Evolutionary conservation across 306 rosid species (phyloP), one percentile per base, ranked within the genome.

Genomic region (Castanopsis chinensis): DNA sequence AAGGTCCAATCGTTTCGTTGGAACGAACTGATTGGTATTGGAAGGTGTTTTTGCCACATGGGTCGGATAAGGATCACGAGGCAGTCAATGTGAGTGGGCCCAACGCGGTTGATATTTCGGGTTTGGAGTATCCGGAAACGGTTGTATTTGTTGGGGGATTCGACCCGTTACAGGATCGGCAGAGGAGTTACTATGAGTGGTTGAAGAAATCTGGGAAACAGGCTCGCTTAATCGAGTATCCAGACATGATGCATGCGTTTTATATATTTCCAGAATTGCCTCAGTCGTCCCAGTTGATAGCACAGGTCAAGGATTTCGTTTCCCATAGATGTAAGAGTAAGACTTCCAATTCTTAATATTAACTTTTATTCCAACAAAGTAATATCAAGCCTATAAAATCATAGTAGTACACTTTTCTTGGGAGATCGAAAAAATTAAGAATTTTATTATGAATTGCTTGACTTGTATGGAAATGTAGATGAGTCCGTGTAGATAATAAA

Each of bases 121-220:
- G 85, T 35, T 0, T 88, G 79, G 85, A 87, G 30, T 94, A 65
- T 52, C 98, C 98, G 80, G 81, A 55, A 32, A 87, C 92, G 4
- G 17, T 91, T n/a, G 90, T 94, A 71, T 53, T 92, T 7, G 86
- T 88, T 2, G 90, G 78, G 1, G 98, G 97, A 9, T 85, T 84
- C 56, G 98, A 94, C 82, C 97, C 97, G 72, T 75, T 92, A 25
- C 89, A 79, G 68, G 98, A 94, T 75, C 78, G 97, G 90, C 93
- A 94, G 82, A 88, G 64, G 58, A 87, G 82, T 65, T 94, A 92
- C 30, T 86, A 12, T 17, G 72, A 86, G 52, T 92, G 98, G 97
- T 17, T 94, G 53, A 79, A 12, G 68, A 73, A 85, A 52, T 87
- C 87, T 0, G 97, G 97, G 0, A 92, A 82, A 43, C 76, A 72